Percentiles rank a stretch among this genome's conserved stretches.
Evolutionary conservation across 208 protist species (phyloP).

Genomic region (Kentomonas sorsogonicus): DNA sequence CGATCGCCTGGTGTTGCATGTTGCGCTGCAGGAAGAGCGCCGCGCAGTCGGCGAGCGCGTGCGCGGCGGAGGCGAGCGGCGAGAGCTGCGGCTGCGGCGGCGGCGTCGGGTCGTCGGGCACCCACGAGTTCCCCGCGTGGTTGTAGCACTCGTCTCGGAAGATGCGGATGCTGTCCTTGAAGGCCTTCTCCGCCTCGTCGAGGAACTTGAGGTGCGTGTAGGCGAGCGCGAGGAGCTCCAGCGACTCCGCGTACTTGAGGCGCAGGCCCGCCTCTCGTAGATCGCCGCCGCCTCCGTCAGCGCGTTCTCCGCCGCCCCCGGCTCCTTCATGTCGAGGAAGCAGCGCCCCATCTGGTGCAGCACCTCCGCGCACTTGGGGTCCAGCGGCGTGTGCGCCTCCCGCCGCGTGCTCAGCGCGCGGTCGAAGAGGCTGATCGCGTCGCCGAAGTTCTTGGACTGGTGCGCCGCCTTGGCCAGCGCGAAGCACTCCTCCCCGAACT

Average conservation of each 20-base stretch:
- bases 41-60: slow-evolving; percentile 83
- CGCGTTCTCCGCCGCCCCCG: slow-evolving; percentile 82
- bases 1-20: slow-evolving; percentile 63
- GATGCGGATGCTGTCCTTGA: slow-evolving; percentile 82
- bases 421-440: slow-evolving; percentile 85
- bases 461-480: slow-evolving; percentile 71
- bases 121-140: slow-evolving; percentile 67
- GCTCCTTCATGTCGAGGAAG: slow-evolving; percentile 89
- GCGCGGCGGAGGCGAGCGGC: slow-evolving; percentile 75
- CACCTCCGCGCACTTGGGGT: slow-evolving; percentile 75
- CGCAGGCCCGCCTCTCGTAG: slow-evolving; percentile 78
- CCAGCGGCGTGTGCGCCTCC: slow-evolving; percentile 80
- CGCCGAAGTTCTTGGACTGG: slow-evolving; percentile 85
- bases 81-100: slow-evolving; percentile 69
- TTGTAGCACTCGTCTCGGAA: slow-evolving; percentile 83
- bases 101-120: slow-evolving; percentile 42
- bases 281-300: slow-evolving; percentile 85
- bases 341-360: slow-evolving; percentile 84
- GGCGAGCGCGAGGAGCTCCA: slow-evolving; percentile 73
- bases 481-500: slow-evolving; percentile 86
- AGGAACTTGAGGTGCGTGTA: slow-evolving; percentile 85
- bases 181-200: slow-evolving; percentile 86
- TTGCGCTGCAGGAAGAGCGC: slow-evolving; percentile 67
- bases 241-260: slow-evolving; percentile 75
- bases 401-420: slow-evolving; percentile 71